Percentiles rank a stretch among this genome's conserved stretches.
These are phyloP conservation scores for Aspergillus eucalypticola DNA, from an alignment of 2,329 filamentous ascomycete species.

Conservation along the genomic window DNA sequence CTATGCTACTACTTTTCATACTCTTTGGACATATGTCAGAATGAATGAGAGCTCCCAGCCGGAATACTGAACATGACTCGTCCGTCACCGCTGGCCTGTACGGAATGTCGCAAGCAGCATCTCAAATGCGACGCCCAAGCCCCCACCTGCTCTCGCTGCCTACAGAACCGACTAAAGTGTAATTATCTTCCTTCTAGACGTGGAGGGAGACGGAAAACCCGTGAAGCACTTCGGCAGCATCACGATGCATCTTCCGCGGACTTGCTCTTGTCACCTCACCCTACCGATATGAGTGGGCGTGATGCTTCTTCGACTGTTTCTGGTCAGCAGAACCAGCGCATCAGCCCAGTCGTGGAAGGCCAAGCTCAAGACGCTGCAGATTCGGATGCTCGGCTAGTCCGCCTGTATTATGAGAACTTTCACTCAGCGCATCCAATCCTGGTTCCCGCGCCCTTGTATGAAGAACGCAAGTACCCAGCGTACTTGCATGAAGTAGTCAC, in stretches of 20 bases:
- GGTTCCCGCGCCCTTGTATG: constrained; percentile 46
- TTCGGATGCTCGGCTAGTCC: constrained; percentile 40
- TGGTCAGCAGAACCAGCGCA: constrained; percentile 19
- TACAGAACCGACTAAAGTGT: constrained; percentile 59
- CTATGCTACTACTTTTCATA: neutral
- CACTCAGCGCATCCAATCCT: constrained; percentile 57
- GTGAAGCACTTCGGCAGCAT: constrained; percentile 18
- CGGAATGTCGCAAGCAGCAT: constrained; percentile 58
- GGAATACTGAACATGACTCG: constrained; percentile 12
- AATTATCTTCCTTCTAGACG: constrained; percentile 71
- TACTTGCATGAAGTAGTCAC: constrained; percentile 53
- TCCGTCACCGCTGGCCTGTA: constrained; percentile 45
- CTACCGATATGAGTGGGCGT: neutral
- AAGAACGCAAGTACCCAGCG: constrained; percentile 43
- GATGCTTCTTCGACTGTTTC: neutral
- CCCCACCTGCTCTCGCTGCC: constrained; percentile 66
- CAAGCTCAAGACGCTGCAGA: constrained; percentile 21
- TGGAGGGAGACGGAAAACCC: constrained; percentile 49
- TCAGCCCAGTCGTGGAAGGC: constrained; percentile 14
- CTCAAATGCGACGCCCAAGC: constrained; percentile 70
- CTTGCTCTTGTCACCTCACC: neutral
- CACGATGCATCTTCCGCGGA: neutral
- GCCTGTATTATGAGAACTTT: constrained; percentile 56
- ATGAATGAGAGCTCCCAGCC: neutral
- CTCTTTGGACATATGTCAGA: neutral